These are phyloP conservation scores for Cladosporium sp. DNA, from an alignment of 2,329 filamentous ascomycete genomes.

Conservation along the genomic window DNA sequence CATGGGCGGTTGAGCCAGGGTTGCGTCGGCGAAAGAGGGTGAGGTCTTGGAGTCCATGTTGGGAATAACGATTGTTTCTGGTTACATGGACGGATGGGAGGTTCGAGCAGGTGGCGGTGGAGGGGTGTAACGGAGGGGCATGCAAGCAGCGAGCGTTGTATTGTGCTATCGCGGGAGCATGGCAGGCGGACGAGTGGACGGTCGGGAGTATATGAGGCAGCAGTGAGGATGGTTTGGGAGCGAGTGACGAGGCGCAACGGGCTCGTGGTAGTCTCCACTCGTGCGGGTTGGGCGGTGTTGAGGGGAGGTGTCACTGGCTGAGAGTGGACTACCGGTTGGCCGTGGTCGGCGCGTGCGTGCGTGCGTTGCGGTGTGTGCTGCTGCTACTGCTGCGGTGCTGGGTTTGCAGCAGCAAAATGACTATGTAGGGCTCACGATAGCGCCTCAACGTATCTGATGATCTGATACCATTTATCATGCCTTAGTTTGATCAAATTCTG, in stretches of 20 bases:
- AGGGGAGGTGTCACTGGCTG: not conserved
- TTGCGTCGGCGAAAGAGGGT: slow-evolving; percentile 12
- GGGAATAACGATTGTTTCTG: slow-evolving; percentile 2
- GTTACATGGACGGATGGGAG: slow-evolving; percentile 11
- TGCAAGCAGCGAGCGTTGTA: not conserved
- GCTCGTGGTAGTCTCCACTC: slow-evolving; percentile 9
- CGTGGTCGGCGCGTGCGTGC: not conserved
- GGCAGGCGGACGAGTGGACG: slow-evolving; percentile 13
- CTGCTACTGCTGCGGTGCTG: not conserved
- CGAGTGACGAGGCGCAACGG: not conserved
- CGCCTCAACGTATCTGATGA: not conserved
- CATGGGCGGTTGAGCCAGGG: slow-evolving; percentile 5
- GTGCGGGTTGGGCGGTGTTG: slow-evolving; percentile 6
- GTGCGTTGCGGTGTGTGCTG: not conserved
- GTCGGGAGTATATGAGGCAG: slow-evolving; percentile 15
- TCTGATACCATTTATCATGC: too few species aligned
- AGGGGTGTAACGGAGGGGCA: not conserved
- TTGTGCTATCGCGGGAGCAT: slow-evolving; percentile 34
- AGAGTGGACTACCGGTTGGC: not conserved
- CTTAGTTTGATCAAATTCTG: too few species aligned
- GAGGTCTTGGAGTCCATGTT: slow-evolving; percentile 18
- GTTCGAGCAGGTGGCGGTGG: not conserved
- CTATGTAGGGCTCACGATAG: slow-evolving; percentile 5
- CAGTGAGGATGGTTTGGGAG: too few species aligned
- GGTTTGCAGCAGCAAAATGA: slow-evolving; percentile 5